Base-by-base conservation (phyloP, 768 basidiomycete genomes). In the Chalciporus chontae region DNA sequence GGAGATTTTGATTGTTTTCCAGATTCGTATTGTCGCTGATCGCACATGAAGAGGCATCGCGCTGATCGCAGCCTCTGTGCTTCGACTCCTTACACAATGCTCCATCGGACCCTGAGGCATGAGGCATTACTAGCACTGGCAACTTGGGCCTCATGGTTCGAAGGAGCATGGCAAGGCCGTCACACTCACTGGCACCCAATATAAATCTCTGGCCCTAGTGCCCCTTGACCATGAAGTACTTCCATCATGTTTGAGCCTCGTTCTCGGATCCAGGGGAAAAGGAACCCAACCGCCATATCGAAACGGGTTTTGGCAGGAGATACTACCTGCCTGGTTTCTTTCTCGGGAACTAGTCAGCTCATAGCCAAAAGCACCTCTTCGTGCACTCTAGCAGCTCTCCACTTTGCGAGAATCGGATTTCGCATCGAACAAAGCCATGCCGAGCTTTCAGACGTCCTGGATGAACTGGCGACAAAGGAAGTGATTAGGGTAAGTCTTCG, bases 311-410 rank as follows among this genome's bases (percentile, higher is more conserved):
- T 67, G n/a, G 47, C 43, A 9, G 70, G 69, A 40, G 65, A 66
- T 26, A 69, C 71, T 26, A 69, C 71, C 49, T 60, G 64, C 38
- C 67, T 77, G 27, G 70, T 78, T 36, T 78, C 76, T 3, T 73
- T 76, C 52, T 62, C 59, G 7, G 78, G 81, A 14, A 73, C 77
- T 8, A 78, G 83, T 38, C 84, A 86, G 54, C 85, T 84, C 51
- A 66, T 64, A 17, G 69, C 72, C 10, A 63, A 54, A 23, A 61
- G 62, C 3, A 54, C 64, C 24, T 78, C 84, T 34, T 87, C 5
- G 26, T 26, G 84, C 51, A 85, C 84, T n/a, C 71, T 87, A 19
- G 84, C 85, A 21, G 78, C 80, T 3, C 64, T 86, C 59, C 85
- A 86, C 59, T 84, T 81, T 52, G 80, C 77, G 10, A 72, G 82